Percentiles rank a stretch among this genome's conserved stretches.
These are phyloP conservation scores for Eragrostis curvula DNA, from an alignment of 176 grass and related monocot species.

Conservation along the genomic window DNA sequence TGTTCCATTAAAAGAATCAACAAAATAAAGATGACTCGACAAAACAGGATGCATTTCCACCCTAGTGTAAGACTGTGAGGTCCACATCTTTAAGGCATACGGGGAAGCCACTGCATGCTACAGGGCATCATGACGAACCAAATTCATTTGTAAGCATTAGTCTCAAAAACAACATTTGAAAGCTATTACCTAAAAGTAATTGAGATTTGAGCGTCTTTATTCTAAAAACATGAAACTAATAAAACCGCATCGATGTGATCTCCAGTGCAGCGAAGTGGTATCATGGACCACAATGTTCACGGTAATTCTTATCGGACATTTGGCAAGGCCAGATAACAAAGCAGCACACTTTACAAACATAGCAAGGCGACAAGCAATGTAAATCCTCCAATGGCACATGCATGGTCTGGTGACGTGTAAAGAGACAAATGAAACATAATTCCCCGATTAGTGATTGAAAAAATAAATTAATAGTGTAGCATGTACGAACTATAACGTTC, in stretches of 20 bases:
- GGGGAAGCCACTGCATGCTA: conserved; percentile 28
- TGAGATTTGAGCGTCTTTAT: conserved; percentile 3
- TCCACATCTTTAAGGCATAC: conserved; percentile 13
- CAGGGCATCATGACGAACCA: background rate
- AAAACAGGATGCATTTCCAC: conserved; percentile 30
- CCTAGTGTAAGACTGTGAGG: conserved; percentile 4
- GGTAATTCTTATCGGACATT: background rate
- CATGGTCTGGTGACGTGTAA: background rate
- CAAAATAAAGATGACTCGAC: conserved; percentile 18
- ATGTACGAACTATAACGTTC: background rate
- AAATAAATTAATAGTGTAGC: background rate
- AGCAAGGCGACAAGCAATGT: background rate
- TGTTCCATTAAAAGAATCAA: background rate
- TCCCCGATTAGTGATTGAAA: background rate
- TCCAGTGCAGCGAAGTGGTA: background rate
- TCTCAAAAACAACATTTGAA: background rate
- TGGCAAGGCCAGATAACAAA: conserved; percentile 4
- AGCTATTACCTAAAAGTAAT: background rate
- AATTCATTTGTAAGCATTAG: background rate
- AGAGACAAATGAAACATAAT: conserved; percentile 9
- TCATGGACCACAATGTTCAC: background rate
- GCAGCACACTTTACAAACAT: conserved; percentile 5
- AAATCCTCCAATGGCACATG: background rate
- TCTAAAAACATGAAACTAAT: conserved; percentile 19
- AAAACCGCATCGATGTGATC: background rate